phyloP scores from a whole-genome alignment of 108 stramenopile genomes.

The Nitzschia palea region DNA sequence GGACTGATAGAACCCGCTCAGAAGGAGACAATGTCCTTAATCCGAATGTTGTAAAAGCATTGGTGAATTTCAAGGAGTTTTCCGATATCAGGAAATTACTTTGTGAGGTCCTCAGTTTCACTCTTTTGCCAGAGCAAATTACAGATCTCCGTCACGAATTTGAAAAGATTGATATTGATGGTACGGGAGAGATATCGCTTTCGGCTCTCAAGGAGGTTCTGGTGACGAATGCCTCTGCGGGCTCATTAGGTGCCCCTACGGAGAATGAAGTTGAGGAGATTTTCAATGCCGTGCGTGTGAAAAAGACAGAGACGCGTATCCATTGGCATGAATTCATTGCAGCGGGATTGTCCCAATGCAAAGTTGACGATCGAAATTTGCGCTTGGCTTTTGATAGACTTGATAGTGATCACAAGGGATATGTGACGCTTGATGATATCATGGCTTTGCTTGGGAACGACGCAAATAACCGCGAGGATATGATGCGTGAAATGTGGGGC shows the following conservation, averaged over 20 bases:
- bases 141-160: conserved; percentile 76
- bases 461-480: conserved; percentile 64
- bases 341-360: conserved; percentile 73
- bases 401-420: conserved; percentile 81
- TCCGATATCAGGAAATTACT: conserved; percentile 76
- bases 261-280: conserved; percentile 82
- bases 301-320: conserved; percentile 66
- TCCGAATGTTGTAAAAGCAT: conserved; percentile 67
- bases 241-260: conserved; percentile 65
- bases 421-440: conserved; percentile 85
- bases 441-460: conserved; percentile 84
- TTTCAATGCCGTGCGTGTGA: conserved; percentile 78
- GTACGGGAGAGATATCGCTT: conserved; percentile 73
- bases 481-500: conserved; percentile 72
- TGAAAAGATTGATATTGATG: conserved; percentile 73
- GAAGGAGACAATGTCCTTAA: conserved; percentile 43
- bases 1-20: conserved; percentile 40
- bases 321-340: conserved; percentile 88
- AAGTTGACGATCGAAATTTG: conserved; percentile 81
- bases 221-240: conserved; percentile 72
- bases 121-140: conserved; percentile 80
- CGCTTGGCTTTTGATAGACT: conserved; percentile 77
- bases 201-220: conserved; percentile 68
- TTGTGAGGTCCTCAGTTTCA: conserved; percentile 81
- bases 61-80: conserved; percentile 75